Evolutionary conservation across 345 rosid species (phyloP), one percentile per base, ranked within the genome.

Genomic region (Boechera divaricarpa): DNA sequence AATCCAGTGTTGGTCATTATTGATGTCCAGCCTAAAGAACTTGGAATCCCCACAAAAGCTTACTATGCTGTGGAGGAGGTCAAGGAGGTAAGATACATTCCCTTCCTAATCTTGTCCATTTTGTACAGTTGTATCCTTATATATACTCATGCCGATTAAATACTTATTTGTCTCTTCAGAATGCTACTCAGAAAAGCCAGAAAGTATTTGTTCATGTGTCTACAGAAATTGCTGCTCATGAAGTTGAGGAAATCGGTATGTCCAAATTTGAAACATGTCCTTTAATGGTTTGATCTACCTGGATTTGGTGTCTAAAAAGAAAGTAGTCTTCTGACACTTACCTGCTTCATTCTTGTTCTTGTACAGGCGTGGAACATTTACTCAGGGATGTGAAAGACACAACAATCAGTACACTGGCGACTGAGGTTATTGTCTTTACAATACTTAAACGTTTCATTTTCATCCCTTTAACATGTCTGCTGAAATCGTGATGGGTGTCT

Each of bases 211-310:
- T 91, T 65, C 93, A 93, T 26, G 90, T 91, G 28, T 83, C 83
- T 10, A 89, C 91, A 16, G 95, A 93, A 58, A 69, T 72, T 58
- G 71, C 75, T 58, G 83, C 70, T 54, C 72, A 91, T 74, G 94
- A 93, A 69, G 97, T 91, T 33, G 92, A 93, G 89, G 96, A 91
- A 85, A 93, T 91, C 49, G 98, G 98, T 90, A 87, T 75, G 87
- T 24, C 5, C 65, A 5, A 33, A 55, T 12, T 24, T 68, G 67
- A 60, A 41, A 35, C 21, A 58, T 28, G 7, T 41, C 41, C 3
- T 35, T 21, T 41, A 6, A 4, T 72, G 33, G 58, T 66, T 63
- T 73, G 11, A 32, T 32, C 67, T 28, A 45, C 2, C 55, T 70
- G 32, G 15, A 16, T 67, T 42, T 72, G 60, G 38, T 35, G 51